Conservation (phyloP, 2,329 filamentous ascomycete genomes). For the Boeremia lycopersici region DNA sequence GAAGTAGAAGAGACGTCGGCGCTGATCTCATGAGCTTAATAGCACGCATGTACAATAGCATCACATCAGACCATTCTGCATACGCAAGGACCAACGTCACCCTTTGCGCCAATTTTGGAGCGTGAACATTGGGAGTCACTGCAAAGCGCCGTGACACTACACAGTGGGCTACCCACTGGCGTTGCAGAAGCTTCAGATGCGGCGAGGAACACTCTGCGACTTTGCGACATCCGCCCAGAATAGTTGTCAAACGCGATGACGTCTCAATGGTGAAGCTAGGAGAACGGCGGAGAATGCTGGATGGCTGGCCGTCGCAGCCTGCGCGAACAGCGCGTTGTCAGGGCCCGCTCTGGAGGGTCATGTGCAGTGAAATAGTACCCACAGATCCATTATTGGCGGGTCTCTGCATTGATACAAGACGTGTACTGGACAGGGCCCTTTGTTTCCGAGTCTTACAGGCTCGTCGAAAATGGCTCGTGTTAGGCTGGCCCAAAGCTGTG, state of each 20-base stretch:
- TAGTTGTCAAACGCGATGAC: constrained; percentile 34
- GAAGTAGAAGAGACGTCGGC: background rate
- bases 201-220: constrained; percentile 4
- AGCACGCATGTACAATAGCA: constrained; percentile 19
- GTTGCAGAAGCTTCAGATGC: constrained; percentile 12
- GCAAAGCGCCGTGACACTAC: constrained; percentile 10
- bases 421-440: constrained; percentile 12
- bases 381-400: constrained; percentile 30
- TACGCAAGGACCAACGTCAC: constrained; percentile 26
- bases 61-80: constrained; percentile 20
- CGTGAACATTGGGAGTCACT: background rate
- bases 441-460: constrained; percentile 15
- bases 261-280: constrained; percentile 20
- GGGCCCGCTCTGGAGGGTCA: constrained; percentile 38
- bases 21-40: constrained; percentile 28
- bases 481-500: background rate
- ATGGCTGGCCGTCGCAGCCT: constrained; percentile 23
- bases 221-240: constrained; percentile 8
- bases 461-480: constrained; percentile 8
- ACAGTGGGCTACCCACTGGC: constrained; percentile 1
- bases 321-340: constrained; percentile 25
- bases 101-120: background rate
- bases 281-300: constrained; percentile 23
- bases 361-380: constrained; percentile 28
- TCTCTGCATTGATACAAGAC: constrained; percentile 32